Conservation (phyloP, 371 early-diverging fungal genomes). For the Chytridium lagenaria region DNA sequence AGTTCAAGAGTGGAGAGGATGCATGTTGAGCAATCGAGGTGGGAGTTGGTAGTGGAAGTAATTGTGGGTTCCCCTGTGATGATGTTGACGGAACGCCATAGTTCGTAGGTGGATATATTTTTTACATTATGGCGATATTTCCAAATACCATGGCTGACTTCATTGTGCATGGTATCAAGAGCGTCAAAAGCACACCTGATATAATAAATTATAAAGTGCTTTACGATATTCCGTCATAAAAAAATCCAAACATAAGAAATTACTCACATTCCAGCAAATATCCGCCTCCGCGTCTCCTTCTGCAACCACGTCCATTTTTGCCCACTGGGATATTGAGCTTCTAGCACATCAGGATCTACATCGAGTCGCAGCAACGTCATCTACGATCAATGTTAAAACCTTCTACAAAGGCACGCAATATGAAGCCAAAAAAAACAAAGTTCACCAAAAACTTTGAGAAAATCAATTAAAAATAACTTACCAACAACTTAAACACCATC, state of each 20-base stretch:
- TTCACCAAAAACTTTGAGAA: background rate
- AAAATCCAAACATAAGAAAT: no score
- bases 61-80: background rate
- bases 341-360: constrained; percentile 9
- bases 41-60: background rate
- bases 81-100: background rate
- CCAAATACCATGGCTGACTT: background rate
- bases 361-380: background rate
- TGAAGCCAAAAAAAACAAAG: background rate
- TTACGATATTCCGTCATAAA: no score
- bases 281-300: constrained; percentile 3
- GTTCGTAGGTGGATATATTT: background rate
- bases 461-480: background rate
- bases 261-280: constrained; percentile 1
- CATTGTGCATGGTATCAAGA: background rate
- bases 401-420: no score
- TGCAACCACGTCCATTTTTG: constrained; percentile 6
- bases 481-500: constrained; percentile 2
- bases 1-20: background rate
- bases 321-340: background rate
- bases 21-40: background rate
- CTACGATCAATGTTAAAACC: no score
- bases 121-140: background rate
- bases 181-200: constrained; percentile 5
- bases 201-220: background rate